Evolutionary conservation across 331 rosid species (phyloP).

Genomic region (Phaseolus coccineus): DNA sequence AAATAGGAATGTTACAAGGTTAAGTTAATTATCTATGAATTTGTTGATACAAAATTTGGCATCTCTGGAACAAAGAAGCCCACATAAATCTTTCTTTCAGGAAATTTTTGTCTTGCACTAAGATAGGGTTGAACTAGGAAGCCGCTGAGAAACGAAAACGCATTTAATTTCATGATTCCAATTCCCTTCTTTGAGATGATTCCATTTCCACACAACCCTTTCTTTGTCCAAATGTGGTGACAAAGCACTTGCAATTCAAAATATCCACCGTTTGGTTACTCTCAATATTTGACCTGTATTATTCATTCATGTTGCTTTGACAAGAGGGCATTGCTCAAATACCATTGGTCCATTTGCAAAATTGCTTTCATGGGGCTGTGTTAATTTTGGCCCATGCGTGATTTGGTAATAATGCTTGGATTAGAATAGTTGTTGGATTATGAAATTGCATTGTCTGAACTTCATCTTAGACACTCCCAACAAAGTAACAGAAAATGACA

Average conservation of each 20-base stretch:
- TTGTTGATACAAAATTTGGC: not conserved
- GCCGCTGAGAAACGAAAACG: slow-evolving; percentile 53
- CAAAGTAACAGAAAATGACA: not conserved
- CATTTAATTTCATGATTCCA: slow-evolving; percentile 39
- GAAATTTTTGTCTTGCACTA: slow-evolving; percentile 9
- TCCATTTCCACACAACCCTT: slow-evolving; percentile 41
- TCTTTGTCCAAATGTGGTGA: slow-evolving; percentile 49
- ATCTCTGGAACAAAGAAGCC: slow-evolving; percentile 17
- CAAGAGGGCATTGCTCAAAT: slow-evolving; percentile 50
- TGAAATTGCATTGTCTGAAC: slow-evolving; percentile 18
- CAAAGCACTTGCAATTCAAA: slow-evolving; percentile 38
- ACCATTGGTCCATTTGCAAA: slow-evolving; percentile 41
- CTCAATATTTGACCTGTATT: slow-evolving; percentile 39
- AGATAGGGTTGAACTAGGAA: slow-evolving; percentile 32
- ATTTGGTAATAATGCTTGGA: slow-evolving; percentile 20
- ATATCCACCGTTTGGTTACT: slow-evolving; percentile 67
- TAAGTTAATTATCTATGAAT: too few species aligned
- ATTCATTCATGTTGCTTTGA: slow-evolving; percentile 49
- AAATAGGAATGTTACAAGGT: too few species aligned
- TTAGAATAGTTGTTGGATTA: slow-evolving; percentile 5
- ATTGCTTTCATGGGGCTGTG: slow-evolving; percentile 43
- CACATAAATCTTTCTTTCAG: slow-evolving; percentile 24
- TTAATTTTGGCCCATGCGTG: slow-evolving; percentile 44
- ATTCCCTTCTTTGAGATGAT: slow-evolving; percentile 26
- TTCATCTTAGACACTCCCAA: not conserved